Conservation (phyloP, 192 early-diverging fungal species). For the Funneliformis geosporum region DNA sequence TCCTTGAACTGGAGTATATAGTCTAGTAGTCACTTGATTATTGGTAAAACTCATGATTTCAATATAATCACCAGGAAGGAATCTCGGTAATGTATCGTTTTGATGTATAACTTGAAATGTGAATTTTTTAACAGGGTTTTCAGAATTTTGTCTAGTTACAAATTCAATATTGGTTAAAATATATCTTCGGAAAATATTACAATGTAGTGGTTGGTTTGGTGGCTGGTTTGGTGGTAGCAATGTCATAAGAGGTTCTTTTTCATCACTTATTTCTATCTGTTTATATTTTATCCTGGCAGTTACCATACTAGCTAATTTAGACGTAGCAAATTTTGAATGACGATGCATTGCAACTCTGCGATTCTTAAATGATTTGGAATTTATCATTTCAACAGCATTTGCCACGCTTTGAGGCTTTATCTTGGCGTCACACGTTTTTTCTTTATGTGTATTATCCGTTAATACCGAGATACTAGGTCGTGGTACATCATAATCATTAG, state of each 20-base stretch:
- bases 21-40: not conserved
- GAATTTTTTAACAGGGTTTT: constrained; percentile 1
- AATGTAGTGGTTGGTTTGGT: not conserved
- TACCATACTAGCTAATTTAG: constrained; percentile 12
- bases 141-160: not conserved
- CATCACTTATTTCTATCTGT: not conserved
- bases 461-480: not conserved
- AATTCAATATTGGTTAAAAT: constrained; percentile 17
- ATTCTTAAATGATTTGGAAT: not conserved
- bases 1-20: constrained; percentile 10
- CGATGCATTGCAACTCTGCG: constrained; percentile 5
- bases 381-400: not conserved
- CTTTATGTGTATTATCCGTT: not conserved
- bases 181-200: constrained; percentile 20
- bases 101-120: constrained; percentile 12
- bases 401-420: not conserved
- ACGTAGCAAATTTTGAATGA: constrained; percentile 22
- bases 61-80: constrained; percentile 30
- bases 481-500: not conserved
- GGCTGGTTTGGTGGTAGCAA: no score
- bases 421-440: not conserved
- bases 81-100: not conserved
- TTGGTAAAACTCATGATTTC: constrained; percentile 20
- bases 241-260: not conserved
- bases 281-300: not conserved